Evolutionary conservation across 331 rosid genomes (phyloP).

Genomic region (Malus hybrid): DNA sequence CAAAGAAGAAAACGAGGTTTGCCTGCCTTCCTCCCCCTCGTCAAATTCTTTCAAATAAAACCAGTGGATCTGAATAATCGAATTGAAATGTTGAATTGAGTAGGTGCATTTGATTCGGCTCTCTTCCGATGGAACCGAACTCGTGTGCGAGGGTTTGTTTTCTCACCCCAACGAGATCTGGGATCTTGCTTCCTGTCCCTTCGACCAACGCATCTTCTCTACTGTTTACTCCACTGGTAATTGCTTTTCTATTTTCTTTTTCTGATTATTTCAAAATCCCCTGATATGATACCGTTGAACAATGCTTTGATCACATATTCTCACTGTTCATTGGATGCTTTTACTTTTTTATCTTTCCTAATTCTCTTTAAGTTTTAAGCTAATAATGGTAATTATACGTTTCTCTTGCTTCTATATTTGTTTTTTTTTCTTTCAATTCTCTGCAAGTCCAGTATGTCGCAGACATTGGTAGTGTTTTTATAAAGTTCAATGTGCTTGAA

Average conservation of each 20-base stretch:
- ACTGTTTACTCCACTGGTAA: constrained; percentile 87
- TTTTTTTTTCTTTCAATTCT: neutral
- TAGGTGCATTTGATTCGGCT: constrained; percentile 95
- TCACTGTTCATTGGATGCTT: neutral
- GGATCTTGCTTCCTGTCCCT: constrained; percentile 96
- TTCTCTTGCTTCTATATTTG: neutral
- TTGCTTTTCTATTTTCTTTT: neutral
- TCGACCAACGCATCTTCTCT: constrained; percentile 93
- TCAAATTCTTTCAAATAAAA: neutral
- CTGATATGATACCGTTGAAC: neutral
- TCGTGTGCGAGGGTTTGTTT: constrained; percentile 94
- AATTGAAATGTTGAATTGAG: constrained; percentile 9
- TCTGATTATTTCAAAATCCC: neutral
- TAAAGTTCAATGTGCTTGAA: constrained; percentile 27
- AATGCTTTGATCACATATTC: neutral
- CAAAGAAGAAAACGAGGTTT: constrained; percentile 94
- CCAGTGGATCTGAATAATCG: neutral
- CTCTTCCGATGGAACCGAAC: constrained; percentile 81
- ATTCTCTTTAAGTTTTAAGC: neutral
- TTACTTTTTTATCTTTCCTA: neutral
- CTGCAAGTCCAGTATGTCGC: neutral
- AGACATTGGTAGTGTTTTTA: neutral
- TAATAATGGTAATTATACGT: neutral
- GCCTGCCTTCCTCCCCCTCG: neutral
- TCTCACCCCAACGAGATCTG: constrained; percentile 97